Conservation (phyloP, 1,139 yeast genomes). For the Hyphopichia buzzinii region DNA sequence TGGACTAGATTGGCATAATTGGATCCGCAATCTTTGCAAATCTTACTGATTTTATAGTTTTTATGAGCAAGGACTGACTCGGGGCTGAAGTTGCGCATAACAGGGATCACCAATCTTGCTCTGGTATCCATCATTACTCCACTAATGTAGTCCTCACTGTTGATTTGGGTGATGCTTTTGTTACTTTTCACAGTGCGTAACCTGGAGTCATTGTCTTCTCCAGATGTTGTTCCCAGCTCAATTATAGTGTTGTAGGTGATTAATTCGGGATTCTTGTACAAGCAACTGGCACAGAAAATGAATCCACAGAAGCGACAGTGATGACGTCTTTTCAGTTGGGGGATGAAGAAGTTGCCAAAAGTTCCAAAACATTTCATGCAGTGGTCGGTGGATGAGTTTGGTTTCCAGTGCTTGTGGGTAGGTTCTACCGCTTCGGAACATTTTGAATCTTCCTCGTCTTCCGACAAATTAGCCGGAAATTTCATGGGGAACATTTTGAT, state of each 20-base stretch:
- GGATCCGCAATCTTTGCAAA: constrained; percentile 39
- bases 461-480: background rate
- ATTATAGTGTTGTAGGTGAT: background rate
- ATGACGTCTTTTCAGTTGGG: constrained; percentile 33
- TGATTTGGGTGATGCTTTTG: background rate
- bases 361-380: constrained; percentile 43
- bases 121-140: constrained; percentile 28
- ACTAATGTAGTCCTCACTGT: constrained; percentile 3
- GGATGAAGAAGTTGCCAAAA: constrained; percentile 31
- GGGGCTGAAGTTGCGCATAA: constrained; percentile 20
- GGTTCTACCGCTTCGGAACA: constrained; percentile 23
- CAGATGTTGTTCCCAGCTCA: constrained; percentile 1
- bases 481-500: constrained; percentile 7
- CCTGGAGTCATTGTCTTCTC: background rate
- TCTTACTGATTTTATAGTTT: constrained; percentile 25
- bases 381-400: constrained; percentile 34
- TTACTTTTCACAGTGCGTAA: constrained; percentile 2
- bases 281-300: constrained; percentile 37
- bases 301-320: constrained; percentile 48
- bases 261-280: constrained; percentile 15
- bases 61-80: background rate
- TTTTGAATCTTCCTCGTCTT: background rate
- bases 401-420: constrained; percentile 43
- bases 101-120: constrained; percentile 41
- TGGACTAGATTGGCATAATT: constrained; percentile 28